phyloP scores from a whole-genome alignment of 495 filamentous ascomycete species.

The Aspergillus diversus region DNA sequence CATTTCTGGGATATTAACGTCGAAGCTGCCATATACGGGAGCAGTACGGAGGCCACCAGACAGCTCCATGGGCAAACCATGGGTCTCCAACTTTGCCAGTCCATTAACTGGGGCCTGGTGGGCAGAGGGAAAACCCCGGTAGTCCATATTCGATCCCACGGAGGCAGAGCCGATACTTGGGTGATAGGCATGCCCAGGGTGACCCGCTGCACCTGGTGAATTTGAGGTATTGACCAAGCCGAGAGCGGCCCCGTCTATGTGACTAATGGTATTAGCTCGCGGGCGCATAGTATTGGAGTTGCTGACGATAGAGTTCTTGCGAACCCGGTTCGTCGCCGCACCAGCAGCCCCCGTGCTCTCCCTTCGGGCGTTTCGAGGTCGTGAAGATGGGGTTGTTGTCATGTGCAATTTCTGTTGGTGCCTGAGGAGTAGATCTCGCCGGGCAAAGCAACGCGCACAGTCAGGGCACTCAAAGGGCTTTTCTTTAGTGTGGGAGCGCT shows the following conservation, averaged over 20 bases:
- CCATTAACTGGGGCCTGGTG: slow-evolving; percentile 59
- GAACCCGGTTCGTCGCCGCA: slow-evolving; percentile 70
- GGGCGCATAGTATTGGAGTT: slow-evolving; percentile 73
- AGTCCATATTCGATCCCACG: slow-evolving; percentile 64
- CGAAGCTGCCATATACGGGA: slow-evolving; percentile 71
- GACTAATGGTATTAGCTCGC: slow-evolving; percentile 94
- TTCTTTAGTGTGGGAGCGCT: slow-evolving; percentile 98
- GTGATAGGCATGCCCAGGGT: slow-evolving; percentile 61
- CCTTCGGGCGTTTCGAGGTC: slow-evolving; percentile 76
- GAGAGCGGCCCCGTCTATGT: slow-evolving; percentile 80
- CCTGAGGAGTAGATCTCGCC: slow-evolving; percentile 86
- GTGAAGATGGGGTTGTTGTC: slow-evolving; percentile 88
- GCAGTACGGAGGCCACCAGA: slow-evolving; percentile 76
- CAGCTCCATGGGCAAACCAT: slow-evolving; percentile 65
- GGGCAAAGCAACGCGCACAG: slow-evolving; percentile 92
- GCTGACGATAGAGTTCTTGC: slow-evolving; percentile 88
- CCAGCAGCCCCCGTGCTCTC: slow-evolving; percentile 83
- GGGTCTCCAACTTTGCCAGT: slow-evolving; percentile 83
- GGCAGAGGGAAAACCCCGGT: slow-evolving; percentile 71
- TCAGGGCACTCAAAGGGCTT: slow-evolving; percentile 99
- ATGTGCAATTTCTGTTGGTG: slow-evolving; percentile 99
- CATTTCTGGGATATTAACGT: slow-evolving; percentile 75
- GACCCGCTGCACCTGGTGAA: slow-evolving; percentile 52
- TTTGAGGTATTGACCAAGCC: slow-evolving; percentile 69
- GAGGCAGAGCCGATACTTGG: slow-evolving; percentile 68